Conservation (phyloP, 192 early-diverging fungal species). For the Ambispora gerdemannii region DNA sequence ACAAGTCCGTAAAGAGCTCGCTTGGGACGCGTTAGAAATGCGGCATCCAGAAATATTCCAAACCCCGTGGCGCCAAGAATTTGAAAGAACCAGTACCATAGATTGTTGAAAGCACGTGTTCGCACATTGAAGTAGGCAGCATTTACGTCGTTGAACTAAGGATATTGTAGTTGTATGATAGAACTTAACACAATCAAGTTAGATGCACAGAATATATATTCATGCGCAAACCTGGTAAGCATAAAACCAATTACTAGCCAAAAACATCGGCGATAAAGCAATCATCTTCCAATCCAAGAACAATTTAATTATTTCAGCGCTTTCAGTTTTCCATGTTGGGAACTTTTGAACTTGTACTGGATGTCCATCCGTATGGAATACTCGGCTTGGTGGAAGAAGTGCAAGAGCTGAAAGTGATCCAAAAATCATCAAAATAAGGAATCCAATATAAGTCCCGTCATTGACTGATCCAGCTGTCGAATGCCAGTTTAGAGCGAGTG, state of each 20-base stretch:
- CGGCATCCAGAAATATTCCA: conserved; percentile 65
- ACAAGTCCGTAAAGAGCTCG: conserved; percentile 63
- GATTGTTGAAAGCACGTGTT: conserved; percentile 69
- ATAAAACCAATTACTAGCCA: conserved; percentile 80
- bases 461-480: conserved; percentile 45
- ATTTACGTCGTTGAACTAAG: conserved; percentile 46
- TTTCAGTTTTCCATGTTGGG: conserved; percentile 62
- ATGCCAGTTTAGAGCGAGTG: conserved; percentile 69
- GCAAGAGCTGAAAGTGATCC: conserved; percentile 57
- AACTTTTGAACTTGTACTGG: conserved; percentile 65
- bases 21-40: conserved; percentile 48
- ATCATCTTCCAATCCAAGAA: conserved; percentile 66
- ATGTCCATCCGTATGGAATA: conserved; percentile 67
- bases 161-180: too few relatives aligned
- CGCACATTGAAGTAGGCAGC: conserved; percentile 65
- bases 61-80: conserved; percentile 64
- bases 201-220: too few relatives aligned
- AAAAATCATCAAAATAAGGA: conserved; percentile 64
- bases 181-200: too few relatives aligned
- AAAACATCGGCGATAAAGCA: conserved; percentile 65
- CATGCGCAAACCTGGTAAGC: conserved; percentile 65
- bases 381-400: conserved; percentile 55
- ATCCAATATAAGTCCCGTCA: conserved; percentile 71
- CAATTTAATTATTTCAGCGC: conserved; percentile 49
- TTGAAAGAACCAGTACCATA: conserved; percentile 76